These are phyloP conservation scores for Mikania micrantha DNA, from an alignment of 129 eudicot genomes.

Conservation along the genomic window DNA sequence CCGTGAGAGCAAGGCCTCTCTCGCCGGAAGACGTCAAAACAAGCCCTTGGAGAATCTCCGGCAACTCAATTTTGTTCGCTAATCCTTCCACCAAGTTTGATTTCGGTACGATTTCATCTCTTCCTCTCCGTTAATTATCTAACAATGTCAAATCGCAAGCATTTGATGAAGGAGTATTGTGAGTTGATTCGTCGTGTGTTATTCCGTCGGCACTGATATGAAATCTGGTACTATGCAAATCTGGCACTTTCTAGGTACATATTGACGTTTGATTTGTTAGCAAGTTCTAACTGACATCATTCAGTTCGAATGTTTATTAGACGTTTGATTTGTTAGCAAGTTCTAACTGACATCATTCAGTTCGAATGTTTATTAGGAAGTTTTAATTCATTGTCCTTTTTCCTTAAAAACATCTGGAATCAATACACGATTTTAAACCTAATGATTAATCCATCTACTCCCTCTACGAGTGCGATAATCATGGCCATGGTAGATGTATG, in stretches of 20 bases:
- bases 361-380: not conserved
- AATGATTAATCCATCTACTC: not conserved
- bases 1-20: conserved; percentile 83
- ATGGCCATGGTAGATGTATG: not conserved
- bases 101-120: conserved; percentile 46
- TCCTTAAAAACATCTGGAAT: not conserved
- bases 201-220: not conserved
- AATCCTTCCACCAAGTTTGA: conserved; percentile 67
- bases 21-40: conserved; percentile 69
- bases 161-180: not conserved
- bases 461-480: not conserved
- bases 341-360: not conserved
- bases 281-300: not conserved
- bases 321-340: not conserved
- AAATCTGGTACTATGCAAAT: not conserved
- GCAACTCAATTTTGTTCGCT: conserved; percentile 55
- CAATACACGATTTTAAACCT: not conserved
- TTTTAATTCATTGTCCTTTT: not conserved
- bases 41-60: conserved; percentile 84
- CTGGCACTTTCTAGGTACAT: not conserved
- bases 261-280: not conserved
- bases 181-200: not conserved
- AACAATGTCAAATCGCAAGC: not conserved
- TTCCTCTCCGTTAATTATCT: not conserved
- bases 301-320: no score